Evolutionary conservation across 2,329 filamentous ascomycete species (phyloP), one percentile per base, ranked within the genome.

Genomic region (Xylaria sp.): DNA sequence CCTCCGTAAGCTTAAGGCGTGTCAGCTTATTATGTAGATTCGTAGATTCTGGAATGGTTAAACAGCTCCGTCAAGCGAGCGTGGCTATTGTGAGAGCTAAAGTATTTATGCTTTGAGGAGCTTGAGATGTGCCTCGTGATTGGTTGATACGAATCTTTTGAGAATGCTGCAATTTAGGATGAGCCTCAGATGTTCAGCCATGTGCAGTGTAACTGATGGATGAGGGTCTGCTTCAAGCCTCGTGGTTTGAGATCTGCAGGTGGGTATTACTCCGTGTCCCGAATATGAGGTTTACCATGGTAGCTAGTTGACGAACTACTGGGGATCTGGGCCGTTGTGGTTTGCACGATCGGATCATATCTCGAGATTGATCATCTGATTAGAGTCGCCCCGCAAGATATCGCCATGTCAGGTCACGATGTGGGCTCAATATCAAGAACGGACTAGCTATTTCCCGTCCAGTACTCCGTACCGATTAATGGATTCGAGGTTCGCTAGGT

Each of bases 1-100:
- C 18, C 38, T 29, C 43, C 43, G 47, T 44, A 34, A 39, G 24
- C 21, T 46, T 57, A 48, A 43, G 57, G 48, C 49, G 50, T 37
- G 41, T 18, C 40, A 29, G 54, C 48, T 61, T 49, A 55, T 51
- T 56, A 54, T 54, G 57, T 59, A 50, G 52, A 58, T 57, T 50
- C 34, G n/a, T n/a, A 34, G 29, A n/a, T n/a, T n/a, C 29, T 11
- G 29, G 29, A 7, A 13, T 39, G 42, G 52, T 56, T 45, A 39
- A 56, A 56, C 41, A 22, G 39, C 44, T 21, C 19, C 34, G 48
- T 19, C 18, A 40, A 38, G 50, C 44, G 40, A 24, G 19, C 37
- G 37, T 26, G 22, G 47, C 47, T 9, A 39, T 55, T 39, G 38
- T 50, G 48, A 44, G 38, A 45, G 41, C 52, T 38, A 50, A 40